phyloP scores from a whole-genome alignment of 2,329 filamentous ascomycete genomes.

The Alternaria sp. region DNA sequence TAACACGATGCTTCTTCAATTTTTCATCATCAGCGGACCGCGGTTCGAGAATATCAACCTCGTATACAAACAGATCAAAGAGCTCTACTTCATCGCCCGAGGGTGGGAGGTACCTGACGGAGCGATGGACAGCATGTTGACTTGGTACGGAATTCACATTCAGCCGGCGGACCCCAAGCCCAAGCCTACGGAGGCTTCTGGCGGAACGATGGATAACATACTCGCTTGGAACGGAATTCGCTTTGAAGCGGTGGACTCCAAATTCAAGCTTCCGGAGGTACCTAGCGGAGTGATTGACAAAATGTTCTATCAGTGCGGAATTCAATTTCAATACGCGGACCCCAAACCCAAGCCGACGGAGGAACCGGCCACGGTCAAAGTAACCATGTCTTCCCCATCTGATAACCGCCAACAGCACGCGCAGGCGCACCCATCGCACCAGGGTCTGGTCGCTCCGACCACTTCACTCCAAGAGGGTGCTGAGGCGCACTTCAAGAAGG shows the following conservation, averaged over 20 bases:
- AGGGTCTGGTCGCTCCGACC: neutral
- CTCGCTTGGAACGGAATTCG: neutral
- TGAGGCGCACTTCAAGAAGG: neutral
- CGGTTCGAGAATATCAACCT: neutral
- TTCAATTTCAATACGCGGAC: too few relatives aligned
- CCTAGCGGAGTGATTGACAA: neutral
- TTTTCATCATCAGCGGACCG: neutral
- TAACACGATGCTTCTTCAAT: neutral
- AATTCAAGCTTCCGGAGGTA: neutral
- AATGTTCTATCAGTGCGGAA: too few relatives aligned
- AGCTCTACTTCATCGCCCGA: slow-evolving; percentile 1
- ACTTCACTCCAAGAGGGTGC: neutral
- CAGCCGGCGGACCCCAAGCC: neutral
- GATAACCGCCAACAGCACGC: neutral
- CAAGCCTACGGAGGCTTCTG: neutral
- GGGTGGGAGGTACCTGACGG: neutral
- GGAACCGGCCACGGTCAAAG: neutral
- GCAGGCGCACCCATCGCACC: neutral
- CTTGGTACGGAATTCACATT: too few relatives aligned
- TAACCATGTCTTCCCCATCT: neutral
- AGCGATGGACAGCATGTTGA: neutral
- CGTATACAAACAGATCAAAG: neutral
- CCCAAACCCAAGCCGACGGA: neutral
- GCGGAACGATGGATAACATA: neutral
- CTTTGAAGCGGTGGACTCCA: neutral